Evolutionary conservation across 208 protist species (phyloP).

Genomic region (Trypanosoma cruzi): DNA sequence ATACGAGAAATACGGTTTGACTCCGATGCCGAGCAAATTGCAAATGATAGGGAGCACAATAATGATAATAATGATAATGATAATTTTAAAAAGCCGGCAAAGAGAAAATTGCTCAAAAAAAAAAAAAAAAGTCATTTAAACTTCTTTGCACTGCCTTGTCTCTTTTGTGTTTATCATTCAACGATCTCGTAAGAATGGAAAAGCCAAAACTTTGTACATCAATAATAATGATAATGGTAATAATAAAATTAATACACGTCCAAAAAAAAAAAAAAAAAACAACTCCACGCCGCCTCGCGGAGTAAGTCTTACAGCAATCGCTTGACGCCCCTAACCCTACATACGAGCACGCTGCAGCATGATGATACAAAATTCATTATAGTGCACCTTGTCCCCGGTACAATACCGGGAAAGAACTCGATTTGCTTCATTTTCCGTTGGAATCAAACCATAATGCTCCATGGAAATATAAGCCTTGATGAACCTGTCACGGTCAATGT

Average conservation of each 20-base stretch:
- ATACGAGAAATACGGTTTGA: too few species aligned
- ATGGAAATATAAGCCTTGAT: slow-evolving; percentile 69
- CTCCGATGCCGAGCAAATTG: too few species aligned
- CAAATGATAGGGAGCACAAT: too few species aligned
- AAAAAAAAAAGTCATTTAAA: slow-evolving; percentile 27
- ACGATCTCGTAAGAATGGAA: too few species aligned
- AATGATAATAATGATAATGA: too few species aligned
- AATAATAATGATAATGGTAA: too few species aligned
- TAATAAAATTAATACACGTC: too few species aligned
- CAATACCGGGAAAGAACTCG: slow-evolving; percentile 56
- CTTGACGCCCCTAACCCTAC: slow-evolving; percentile 29
- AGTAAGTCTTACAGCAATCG: neutral
- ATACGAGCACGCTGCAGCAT: slow-evolving; percentile 86
- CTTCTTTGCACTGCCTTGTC: neutral
- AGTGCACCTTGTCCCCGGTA: slow-evolving; percentile 53
- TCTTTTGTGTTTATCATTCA: slow-evolving; percentile 1
- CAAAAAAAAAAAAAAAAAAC: too few species aligned
- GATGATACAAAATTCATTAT: slow-evolving; percentile 83
- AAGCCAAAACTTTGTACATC: neutral
- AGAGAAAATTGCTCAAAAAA: too few species aligned
- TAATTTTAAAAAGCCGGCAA: slow-evolving; percentile 7
- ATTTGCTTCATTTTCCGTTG: slow-evolving; percentile 51
- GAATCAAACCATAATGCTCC: slow-evolving; percentile 81
- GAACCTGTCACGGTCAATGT: slow-evolving; percentile 75
- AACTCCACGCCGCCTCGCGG: neutral